Evolutionary conservation across 2,329 filamentous ascomycete species (phyloP).

Genomic region (Hymenoscyphus scutula): DNA sequence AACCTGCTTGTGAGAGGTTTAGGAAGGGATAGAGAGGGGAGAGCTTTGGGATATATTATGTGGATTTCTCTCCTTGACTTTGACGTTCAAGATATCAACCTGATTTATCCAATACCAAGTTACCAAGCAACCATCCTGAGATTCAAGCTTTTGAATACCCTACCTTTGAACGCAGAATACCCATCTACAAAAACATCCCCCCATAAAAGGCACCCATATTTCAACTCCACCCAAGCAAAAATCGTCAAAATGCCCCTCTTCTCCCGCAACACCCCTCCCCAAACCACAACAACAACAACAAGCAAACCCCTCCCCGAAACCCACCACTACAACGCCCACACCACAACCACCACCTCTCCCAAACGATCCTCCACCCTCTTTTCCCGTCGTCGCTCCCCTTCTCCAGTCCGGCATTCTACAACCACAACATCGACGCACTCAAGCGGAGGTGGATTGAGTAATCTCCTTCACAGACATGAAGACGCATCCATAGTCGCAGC

Average conservation of each 20-base stretch:
- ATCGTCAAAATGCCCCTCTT: constrained; percentile 25
- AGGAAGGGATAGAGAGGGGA: not conserved
- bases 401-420: not conserved
- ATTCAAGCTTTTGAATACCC: not conserved
- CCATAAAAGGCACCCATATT: not conserved
- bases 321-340: not conserved
- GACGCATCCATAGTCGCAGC: constrained; percentile 63
- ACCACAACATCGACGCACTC: constrained; percentile 20
- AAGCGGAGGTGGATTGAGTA: constrained; percentile 24
- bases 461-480: constrained; percentile 40
- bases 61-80: not conserved
- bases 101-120: not conserved
- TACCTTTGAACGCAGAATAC: not conserved
- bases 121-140: not conserved
- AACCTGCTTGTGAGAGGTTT: not conserved
- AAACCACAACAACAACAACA: constrained; percentile 9
- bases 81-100: not conserved
- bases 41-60: constrained; percentile 1
- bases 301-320: constrained; percentile 3
- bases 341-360: constrained; percentile 2
- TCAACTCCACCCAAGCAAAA: not conserved
- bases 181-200: not conserved
- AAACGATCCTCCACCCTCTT: not conserved
- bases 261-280: constrained; percentile 9
- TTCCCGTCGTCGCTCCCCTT: not conserved